Evolutionary conservation across 2,329 filamentous ascomycete species (phyloP).

Genomic region (Zymoseptoria crescenta): DNA sequence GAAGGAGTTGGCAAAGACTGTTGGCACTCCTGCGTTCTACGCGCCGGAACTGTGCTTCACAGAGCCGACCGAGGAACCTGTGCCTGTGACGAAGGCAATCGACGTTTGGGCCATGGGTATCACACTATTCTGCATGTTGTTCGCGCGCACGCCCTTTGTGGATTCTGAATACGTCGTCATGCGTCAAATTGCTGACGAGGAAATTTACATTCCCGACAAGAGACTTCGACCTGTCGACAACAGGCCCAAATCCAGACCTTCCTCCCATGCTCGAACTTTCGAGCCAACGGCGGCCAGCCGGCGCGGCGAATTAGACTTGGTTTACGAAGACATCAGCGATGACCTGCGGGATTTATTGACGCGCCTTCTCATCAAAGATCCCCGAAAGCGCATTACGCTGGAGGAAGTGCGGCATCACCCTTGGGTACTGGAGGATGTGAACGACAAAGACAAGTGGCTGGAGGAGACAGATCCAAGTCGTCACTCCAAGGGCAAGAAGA

Average conservation of each 20-base stretch:
- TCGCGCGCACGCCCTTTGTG: conserved; percentile 86
- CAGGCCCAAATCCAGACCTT: conserved; percentile 38
- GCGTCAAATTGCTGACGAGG: conserved; percentile 79
- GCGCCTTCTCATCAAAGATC: conserved; percentile 80
- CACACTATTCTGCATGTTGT: conserved; percentile 91
- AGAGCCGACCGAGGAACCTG: conserved; percentile 56
- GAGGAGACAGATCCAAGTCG: conserved; percentile 83
- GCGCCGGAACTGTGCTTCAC: conserved; percentile 93
- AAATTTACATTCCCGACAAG: conserved; percentile 78
- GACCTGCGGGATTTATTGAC: conserved; percentile 69
- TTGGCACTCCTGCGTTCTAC: conserved; percentile 95
- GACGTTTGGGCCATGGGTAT: conserved; percentile 97
- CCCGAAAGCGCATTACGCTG: conserved; percentile 76
- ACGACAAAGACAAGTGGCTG: conserved; percentile 73
- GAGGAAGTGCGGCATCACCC: conserved; percentile 89
- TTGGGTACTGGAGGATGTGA: conserved; percentile 76
- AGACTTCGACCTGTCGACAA: conserved; percentile 65
- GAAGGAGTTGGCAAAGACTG: conserved; percentile 93
- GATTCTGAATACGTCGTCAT: conserved; percentile 91
- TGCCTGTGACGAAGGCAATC: conserved; percentile 83
- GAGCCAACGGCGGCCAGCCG: conserved; percentile 51
- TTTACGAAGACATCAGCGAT: conserved; percentile 79
- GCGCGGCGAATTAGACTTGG: conserved; percentile 67
- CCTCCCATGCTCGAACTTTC: conserved; percentile 40
- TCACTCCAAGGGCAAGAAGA: conserved; percentile 70